Base-by-base conservation (phyloP, 2,329 filamentous ascomycete species). In the Arthrobotrys sphaeroides region DNA sequence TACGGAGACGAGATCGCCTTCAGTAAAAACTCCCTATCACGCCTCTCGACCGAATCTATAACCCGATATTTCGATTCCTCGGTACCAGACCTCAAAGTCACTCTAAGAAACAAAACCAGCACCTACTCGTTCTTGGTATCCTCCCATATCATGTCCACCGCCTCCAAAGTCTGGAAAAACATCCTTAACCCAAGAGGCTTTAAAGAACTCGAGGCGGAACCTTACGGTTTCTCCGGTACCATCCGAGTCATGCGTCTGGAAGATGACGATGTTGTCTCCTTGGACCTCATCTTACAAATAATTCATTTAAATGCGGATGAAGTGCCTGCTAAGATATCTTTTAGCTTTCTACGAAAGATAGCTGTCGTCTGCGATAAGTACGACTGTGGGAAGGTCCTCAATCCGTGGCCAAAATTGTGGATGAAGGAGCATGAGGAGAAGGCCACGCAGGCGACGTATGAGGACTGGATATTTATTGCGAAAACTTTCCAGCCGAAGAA, bases 401-500 rank as follows among this genome's bases (percentile, higher is more conserved):
- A 38, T 36, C 60, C 42, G 16, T 64, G 60, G 60, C 28, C 43
- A n/a, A 18, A 18, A 12, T 16, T 49, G 12, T 64, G 60, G 60
- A 28, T 64, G 42, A 10, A 64, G 20, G 13, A 16, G 5, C 13
- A 45, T 26, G 20, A 31, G 1, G 43, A 51, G 18, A 26, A 26
- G 0, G 12, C 5, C 2, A n/a, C n/a, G n/a, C n/a, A n/a, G n/a
- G 60, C 60, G 2, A 28, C 26, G 9, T 64, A 38, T 33, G 60
- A 64, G 13, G 60, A 64, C 20, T 64, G 60, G 60, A 26, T 64
- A 1, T 64, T 49, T 24, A 64, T 64, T 5, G 43, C 60, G n/a
- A 47, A 26, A 28, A 20, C 22, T 0, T 10, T 55, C 3, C 31
- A 47, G 5, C 38, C 24, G 2, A 57, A 31, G 24, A 22, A 33